These are phyloP conservation scores for Boletus sp. DNA, from an alignment of 768 basidiomycete species.

Conservation along the genomic window DNA sequence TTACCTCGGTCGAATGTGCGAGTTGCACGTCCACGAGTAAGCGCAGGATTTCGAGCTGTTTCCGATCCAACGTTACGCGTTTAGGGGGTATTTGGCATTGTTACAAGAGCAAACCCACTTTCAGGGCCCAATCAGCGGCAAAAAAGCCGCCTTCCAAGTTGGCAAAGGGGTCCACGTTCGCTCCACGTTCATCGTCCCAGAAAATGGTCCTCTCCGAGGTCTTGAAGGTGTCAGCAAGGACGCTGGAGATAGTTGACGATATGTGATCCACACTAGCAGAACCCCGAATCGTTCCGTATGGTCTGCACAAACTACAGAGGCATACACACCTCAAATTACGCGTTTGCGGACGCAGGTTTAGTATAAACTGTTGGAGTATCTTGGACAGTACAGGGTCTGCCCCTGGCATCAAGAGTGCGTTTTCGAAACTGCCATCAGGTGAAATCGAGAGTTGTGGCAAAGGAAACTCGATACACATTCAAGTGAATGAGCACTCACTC, in stretches of 20 bases:
- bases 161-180: constrained; percentile 73
- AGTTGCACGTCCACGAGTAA: constrained; percentile 85
- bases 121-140: constrained; percentile 75
- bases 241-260: constrained; percentile 64
- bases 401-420: constrained; percentile 68
- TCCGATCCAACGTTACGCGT: constrained; percentile 23
- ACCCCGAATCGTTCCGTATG: constrained; percentile 29
- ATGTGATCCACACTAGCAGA: constrained; percentile 72
- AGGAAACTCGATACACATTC: constrained; percentile 13
- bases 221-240: constrained; percentile 72
- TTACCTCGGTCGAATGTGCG: constrained; percentile 62
- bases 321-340: constrained; percentile 78
- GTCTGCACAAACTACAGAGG: constrained; percentile 25
- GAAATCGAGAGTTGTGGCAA: constrained; percentile 34
- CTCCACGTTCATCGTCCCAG: constrained; percentile 68
- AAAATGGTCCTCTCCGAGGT: constrained; percentile 71
- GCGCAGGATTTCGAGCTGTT: constrained; percentile 76
- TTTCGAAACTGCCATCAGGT: constrained; percentile 60
- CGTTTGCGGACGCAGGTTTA: constrained; percentile 82
- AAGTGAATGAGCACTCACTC: constrained; percentile 56
- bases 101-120: constrained; percentile 49
- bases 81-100: constrained; percentile 25
- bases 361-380: constrained; percentile 71
- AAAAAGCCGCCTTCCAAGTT: constrained; percentile 71
- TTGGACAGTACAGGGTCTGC: constrained; percentile 70